Conservation (phyloP, 2,329 filamentous ascomycete genomes). For the Epichloe baconii region DNA sequence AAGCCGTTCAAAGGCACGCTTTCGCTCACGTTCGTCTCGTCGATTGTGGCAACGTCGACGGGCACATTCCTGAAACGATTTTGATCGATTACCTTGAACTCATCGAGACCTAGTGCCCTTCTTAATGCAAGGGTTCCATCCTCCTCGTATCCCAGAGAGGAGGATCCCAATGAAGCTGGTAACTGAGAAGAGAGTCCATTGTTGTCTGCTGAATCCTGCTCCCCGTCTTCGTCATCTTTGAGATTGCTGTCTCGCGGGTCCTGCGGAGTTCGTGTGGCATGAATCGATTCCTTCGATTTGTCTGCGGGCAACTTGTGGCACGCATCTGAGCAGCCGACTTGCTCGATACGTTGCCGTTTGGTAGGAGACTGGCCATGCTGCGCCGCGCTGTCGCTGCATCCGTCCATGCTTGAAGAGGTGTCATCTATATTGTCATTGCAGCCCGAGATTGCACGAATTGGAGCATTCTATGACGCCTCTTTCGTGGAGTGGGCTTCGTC, state of each 20-base stretch:
- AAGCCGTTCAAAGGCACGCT: neutral
- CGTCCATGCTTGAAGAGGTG: neutral
- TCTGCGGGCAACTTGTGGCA: neutral
- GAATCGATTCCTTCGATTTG: neutral
- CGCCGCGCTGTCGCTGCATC: neutral
- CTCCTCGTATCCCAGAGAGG: neutral
- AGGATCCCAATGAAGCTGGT: no score
- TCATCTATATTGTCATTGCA: neutral
- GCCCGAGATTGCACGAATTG: constrained; percentile 2
- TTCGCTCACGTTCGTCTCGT: neutral
- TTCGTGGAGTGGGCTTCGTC: constrained; percentile 13
- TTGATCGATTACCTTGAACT: neutral
- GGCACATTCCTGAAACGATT: neutral
- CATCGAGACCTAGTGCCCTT: neutral
- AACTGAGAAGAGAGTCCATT: neutral
- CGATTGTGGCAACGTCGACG: neutral
- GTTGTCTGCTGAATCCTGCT: neutral
- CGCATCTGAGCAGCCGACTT: neutral
- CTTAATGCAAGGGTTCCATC: neutral
- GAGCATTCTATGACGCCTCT: constrained; percentile 20
- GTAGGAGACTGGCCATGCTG: neutral
- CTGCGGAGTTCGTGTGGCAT: no score
- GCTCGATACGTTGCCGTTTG: neutral
- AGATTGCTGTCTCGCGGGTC: neutral
- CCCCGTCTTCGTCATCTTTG: neutral